Evolutionary conservation across 2,329 filamentous ascomycete genomes (phyloP).

Genomic region (Paracorniculantispora psalliotae): DNA sequence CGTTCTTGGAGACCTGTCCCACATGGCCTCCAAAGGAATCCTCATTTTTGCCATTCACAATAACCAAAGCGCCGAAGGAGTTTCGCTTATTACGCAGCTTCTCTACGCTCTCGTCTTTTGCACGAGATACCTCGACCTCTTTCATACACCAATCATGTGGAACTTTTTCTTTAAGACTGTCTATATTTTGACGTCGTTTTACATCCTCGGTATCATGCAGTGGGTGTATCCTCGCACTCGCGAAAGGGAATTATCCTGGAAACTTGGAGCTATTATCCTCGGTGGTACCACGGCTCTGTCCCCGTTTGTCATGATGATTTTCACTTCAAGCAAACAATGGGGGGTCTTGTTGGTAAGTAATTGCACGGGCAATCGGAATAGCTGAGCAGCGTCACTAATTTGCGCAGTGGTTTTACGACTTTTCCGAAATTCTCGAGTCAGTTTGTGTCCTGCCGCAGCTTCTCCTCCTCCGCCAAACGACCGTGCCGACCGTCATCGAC

Average conservation of each 20-base stretch:
- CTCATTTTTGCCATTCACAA: constrained; percentile 86
- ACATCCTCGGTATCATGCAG: constrained; percentile 85
- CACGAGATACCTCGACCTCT: constrained; percentile 81
- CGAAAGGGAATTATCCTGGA: constrained; percentile 91
- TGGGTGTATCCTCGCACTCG: constrained; percentile 80
- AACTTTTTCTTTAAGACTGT: constrained; percentile 84
- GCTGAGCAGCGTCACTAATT: constrained; percentile 14
- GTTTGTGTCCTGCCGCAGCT: constrained; percentile 88
- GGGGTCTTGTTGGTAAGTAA: constrained; percentile 45
- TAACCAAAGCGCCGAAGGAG: constrained; percentile 83
- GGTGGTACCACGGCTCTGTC: constrained; percentile 61
- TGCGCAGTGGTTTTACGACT: constrained; percentile 71
- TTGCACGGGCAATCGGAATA: not conserved
- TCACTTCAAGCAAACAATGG: constrained; percentile 43
- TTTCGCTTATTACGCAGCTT: constrained; percentile 85
- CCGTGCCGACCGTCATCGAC: constrained; percentile 90
- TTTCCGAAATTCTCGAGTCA: constrained; percentile 88
- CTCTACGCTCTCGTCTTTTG: constrained; percentile 84
- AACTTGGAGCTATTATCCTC: constrained; percentile 68
- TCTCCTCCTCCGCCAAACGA: constrained; percentile 87
- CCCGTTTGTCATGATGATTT: constrained; percentile 68
- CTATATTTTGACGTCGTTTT: constrained; percentile 78
- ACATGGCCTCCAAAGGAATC: constrained; percentile 82
- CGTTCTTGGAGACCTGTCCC: constrained; percentile 76
- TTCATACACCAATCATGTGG: constrained; percentile 54